phyloP scores from a whole-genome alignment of 768 basidiomycete genomes.

The Phanerodontia chrysosporium region DNA sequence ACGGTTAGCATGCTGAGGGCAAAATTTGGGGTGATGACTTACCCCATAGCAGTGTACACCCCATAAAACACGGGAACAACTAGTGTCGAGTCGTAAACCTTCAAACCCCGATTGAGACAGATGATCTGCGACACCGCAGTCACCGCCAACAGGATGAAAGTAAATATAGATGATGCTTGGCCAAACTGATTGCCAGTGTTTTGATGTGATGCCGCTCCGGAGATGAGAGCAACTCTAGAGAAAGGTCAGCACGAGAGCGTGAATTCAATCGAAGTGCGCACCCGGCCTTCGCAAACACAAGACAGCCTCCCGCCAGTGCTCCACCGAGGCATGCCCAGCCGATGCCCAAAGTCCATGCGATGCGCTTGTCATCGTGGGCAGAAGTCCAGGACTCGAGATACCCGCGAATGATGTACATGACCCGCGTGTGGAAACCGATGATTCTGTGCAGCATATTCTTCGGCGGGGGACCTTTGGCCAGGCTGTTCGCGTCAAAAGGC shows the following conservation, averaged over 20 bases:
- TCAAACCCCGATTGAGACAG: constrained; percentile 86
- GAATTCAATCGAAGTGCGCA: constrained; percentile 33
- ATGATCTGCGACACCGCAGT: constrained; percentile 90
- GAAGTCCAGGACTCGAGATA: constrained; percentile 73
- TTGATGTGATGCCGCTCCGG: constrained; percentile 71
- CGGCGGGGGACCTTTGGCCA: constrained; percentile 8
- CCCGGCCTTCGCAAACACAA: constrained; percentile 83
- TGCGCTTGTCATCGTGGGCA: constrained; percentile 75
- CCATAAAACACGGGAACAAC: constrained; percentile 96
- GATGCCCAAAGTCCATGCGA: constrained; percentile 90
- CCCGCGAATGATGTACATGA: constrained; percentile 53
- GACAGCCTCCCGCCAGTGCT: constrained; percentile 80
- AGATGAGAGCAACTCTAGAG: constrained; percentile 71
- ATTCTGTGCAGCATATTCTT: constrained; percentile 30
- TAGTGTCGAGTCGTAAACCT: constrained; percentile 84
- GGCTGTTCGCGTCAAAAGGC: constrained; percentile 38
- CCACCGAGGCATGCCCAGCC: constrained; percentile 94
- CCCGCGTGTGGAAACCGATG: constrained; percentile 37
- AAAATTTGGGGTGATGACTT: constrained; percentile 17
- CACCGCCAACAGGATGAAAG: constrained; percentile 48
- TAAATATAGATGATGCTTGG: constrained; percentile 73
- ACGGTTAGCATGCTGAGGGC: constrained; percentile 20
- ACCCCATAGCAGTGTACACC: constrained; percentile 83
- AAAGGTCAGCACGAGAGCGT: constrained; percentile 2
- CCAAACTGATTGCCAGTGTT: constrained; percentile 88